phyloP scores from a whole-genome alignment of 2,329 filamentous ascomycete genomes.

The Penicillium sp. region DNA sequence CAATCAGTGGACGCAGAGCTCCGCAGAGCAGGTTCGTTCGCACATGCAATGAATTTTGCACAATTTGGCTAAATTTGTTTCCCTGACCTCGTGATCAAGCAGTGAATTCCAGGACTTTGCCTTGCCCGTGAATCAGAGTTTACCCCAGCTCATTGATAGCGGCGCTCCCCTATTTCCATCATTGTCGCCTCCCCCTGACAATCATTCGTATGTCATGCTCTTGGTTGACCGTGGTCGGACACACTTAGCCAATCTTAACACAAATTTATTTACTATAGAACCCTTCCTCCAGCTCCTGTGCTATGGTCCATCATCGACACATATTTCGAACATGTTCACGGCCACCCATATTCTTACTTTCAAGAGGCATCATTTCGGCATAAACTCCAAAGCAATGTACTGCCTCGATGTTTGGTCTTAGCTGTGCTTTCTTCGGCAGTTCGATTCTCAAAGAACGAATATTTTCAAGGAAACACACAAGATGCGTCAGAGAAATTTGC shows the following conservation, averaged over 20 bases:
- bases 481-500: slow-evolving; percentile 31
- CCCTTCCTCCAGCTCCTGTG: slow-evolving; percentile 15
- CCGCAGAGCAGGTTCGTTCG: background rate
- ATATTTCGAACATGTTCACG: slow-evolving; percentile 38
- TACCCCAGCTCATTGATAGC: background rate
- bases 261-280: background rate
- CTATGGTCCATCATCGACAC: slow-evolving; percentile 23
- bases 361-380: slow-evolving; percentile 36
- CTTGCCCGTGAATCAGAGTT: background rate
- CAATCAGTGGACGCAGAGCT: slow-evolving; percentile 12
- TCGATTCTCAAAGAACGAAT: slow-evolving; percentile 31
- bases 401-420: slow-evolving; percentile 33
- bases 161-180: background rate
- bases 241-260: no score
- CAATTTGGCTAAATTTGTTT: background rate
- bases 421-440: slow-evolving; percentile 34
- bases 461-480: slow-evolving; percentile 23
- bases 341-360: slow-evolving; percentile 42
- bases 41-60: background rate
- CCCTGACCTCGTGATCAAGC: background rate
- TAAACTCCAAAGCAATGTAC: slow-evolving; percentile 19
- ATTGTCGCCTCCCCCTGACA: background rate
- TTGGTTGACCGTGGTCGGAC: background rate
- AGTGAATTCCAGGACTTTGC: background rate
- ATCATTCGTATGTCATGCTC: background rate